Base-by-base conservation (phyloP, 495 filamentous ascomycete genomes). In the Penicillium subrubescens region DNA sequence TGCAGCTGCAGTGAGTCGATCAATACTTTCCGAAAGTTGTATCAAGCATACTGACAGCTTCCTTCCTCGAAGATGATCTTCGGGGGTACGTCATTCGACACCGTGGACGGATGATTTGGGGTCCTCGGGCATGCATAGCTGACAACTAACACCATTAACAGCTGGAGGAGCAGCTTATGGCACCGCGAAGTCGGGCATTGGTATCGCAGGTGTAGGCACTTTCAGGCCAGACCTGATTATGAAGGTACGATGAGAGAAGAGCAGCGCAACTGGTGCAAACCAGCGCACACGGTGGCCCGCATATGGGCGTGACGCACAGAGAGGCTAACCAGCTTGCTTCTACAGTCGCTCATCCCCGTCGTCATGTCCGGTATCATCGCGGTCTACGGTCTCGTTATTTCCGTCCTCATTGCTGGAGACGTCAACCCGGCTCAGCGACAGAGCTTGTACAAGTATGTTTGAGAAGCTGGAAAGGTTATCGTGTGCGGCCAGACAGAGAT, bases 311-410 rank as follows among this genome's bases (percentile, higher is more conserved):
- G 53, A 17, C 33, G 37, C 5, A 31, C 50, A 46, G 12, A 29
- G 67, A 68, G 27, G 50, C 66, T 67, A 60, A 71, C 46, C 15
- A 17, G 27, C 48, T 59, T 67, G 31, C 44, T 64, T 48, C 52
- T 59, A 8, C 57, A 94, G 93, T 96, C 91, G 53, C 83, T 97
- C 41, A 94, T 96, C 71, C 95, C 94, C 59, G 94, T 98, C 66
- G 92, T 99, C 82, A 99, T 99, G 95, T 96, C 95, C 73, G 95
- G 95, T 85, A 99, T 99, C 73, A 93, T 99, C 68, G 95, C 95
- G 39, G 96, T 99, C 67, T 99, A 99, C 80, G 88, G 93, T 39
- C 91, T 99, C 51, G 95, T 99, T 66, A 92, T 99, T 66, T 88
- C 94, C 19, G 95, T 99, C 70, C 85, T 99, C 35, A 98, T 98